Conservation (phyloP, 176 grass and related monocot genomes). For the Triticum dicoccoides region DNA sequence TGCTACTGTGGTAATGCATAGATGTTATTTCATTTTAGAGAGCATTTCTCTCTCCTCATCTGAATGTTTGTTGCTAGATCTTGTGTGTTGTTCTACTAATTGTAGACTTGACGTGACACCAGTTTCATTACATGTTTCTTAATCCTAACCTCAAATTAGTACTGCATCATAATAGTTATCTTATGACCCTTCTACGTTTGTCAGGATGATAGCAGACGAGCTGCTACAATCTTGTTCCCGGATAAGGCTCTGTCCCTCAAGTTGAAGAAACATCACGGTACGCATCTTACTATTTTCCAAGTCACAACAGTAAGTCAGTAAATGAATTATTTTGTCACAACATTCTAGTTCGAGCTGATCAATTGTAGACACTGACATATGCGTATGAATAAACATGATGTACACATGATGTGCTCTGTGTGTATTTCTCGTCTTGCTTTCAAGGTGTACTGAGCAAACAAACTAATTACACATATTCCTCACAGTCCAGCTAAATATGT, state of each 20-base stretch:
- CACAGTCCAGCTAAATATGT: neutral
- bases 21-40: neutral
- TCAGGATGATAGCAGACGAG: conserved; percentile 93
- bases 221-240: conserved; percentile 78
- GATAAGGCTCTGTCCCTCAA: conserved; percentile 50
- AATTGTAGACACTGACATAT: neutral
- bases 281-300: conserved; percentile 1
- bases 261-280: conserved; percentile 98
- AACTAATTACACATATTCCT: too few relatives aligned
- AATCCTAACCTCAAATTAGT: neutral
- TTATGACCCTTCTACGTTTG: neutral
- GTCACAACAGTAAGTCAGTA: neutral
- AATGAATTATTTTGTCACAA: neutral
- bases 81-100: conserved; percentile 6
- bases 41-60: neutral
- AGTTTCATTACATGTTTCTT: neutral
- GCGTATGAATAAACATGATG: neutral
- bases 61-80: conserved; percentile 16
- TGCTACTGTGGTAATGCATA: conserved; percentile 6
- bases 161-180: neutral
- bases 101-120: neutral
- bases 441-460: neutral
- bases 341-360: conserved; percentile 11
- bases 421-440: neutral
- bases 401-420: neutral